A percentile compares a stretch with the other conserved stretches of the same genome.
These are phyloP conservation scores for Begonia peltatifolia DNA, from an alignment of 306 rosid species.

Conservation along the genomic window DNA sequence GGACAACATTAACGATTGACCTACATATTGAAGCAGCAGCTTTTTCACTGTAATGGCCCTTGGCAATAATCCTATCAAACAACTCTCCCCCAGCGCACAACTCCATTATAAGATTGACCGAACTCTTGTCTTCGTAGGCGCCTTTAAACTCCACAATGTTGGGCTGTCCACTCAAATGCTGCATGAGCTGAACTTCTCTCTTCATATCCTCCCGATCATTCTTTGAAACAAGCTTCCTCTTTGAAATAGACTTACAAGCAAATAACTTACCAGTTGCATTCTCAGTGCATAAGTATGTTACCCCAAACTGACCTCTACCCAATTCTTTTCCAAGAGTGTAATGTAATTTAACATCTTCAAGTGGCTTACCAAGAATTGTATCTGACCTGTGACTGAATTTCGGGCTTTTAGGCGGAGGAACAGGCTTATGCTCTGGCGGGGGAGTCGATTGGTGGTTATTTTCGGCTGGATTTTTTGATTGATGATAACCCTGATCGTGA, in stretches of 20 bases:
- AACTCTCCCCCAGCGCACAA: conserved; percentile 86
- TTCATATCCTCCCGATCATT: conserved; percentile 61
- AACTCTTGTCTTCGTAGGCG: conserved; percentile 55
- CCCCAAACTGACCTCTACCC: conserved; percentile 89
- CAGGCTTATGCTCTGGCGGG: too few species aligned
- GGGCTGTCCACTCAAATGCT: conserved; percentile 79
- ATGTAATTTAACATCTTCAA: conserved; percentile 44
- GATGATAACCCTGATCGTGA: too few species aligned
- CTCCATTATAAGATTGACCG: conserved; percentile 76
- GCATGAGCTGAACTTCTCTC: conserved; percentile 80
- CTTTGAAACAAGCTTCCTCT: conserved; percentile 52
- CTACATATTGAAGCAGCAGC: conserved; percentile 72
- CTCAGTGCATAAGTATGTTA: conserved; percentile 56
- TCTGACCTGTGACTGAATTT: conserved; percentile 8
- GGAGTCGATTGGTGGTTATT: too few species aligned
- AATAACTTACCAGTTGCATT: conserved; percentile 41
- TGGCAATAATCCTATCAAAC: conserved; percentile 79
- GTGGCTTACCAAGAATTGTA: conserved; percentile 45
- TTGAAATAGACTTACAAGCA: conserved; percentile 82
- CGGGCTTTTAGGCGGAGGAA: neutral
- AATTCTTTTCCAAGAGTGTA: conserved; percentile 60
- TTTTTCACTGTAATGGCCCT: conserved; percentile 62
- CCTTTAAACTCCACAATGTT: conserved; percentile 82
- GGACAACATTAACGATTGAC: conserved; percentile 62
- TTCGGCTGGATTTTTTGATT: too few species aligned